A percentile compares a stretch with the other conserved stretches of the same genome.
Conservation (phyloP, 257 asterid species). For the Hygrophila difformis region DNA sequence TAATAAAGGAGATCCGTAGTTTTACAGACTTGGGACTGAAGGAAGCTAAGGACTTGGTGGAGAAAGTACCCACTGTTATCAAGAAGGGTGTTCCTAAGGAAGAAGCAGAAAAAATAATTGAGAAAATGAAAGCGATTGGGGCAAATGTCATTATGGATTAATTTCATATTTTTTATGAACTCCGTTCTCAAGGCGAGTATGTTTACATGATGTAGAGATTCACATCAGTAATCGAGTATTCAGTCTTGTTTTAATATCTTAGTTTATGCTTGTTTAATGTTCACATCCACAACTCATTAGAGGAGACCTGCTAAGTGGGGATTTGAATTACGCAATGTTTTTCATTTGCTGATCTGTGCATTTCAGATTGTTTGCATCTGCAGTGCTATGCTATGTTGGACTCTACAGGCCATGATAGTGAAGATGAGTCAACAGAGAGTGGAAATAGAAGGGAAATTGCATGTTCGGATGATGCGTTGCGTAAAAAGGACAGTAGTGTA, state of each 20-base stretch:
- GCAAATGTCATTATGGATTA: slow-evolving; percentile 38
- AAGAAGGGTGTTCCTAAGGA: slow-evolving; percentile 36
- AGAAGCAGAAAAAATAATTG: slow-evolving; percentile 34
- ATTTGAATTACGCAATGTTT: neutral
- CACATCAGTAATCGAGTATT: neutral
- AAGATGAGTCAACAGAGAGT: slow-evolving; percentile 19
- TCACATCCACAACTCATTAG: no score
- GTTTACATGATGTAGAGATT: no score
- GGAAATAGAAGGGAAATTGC: slow-evolving; percentile 26
- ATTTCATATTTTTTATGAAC: no score
- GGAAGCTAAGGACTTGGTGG: slow-evolving; percentile 41
- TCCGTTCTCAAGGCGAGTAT: no score
- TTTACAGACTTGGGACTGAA: slow-evolving; percentile 33
- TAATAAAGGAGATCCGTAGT: slow-evolving; percentile 37
- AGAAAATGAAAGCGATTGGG: slow-evolving; percentile 42
- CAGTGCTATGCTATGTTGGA: slow-evolving; percentile 51
- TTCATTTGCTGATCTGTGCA: slow-evolving; percentile 1
- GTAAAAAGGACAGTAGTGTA: slow-evolving; percentile 72
- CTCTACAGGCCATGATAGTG: slow-evolving; percentile 25
- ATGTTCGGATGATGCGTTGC: slow-evolving; percentile 72
- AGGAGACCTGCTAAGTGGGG: neutral
- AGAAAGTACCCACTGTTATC: slow-evolving; percentile 29
- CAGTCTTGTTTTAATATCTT: neutral
- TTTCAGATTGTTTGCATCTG: neutral
- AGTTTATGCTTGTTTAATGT: no score